These are phyloP conservation scores for Orbilia blumenaviensis DNA, from an alignment of 2,329 filamentous ascomycete genomes.

Conservation along the genomic window DNA sequence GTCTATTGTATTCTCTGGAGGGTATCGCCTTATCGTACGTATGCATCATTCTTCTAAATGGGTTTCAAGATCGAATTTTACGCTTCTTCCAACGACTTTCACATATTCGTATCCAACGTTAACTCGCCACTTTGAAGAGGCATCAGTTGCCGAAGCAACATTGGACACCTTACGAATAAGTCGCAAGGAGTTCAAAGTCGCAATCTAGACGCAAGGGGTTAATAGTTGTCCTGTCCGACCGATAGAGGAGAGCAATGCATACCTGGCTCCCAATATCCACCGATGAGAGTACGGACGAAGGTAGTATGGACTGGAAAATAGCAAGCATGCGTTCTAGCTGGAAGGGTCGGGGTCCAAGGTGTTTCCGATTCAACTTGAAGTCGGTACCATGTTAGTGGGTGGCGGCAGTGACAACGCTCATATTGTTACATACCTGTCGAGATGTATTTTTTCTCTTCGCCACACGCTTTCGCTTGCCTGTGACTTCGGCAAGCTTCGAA, in stretches of 20 bases:
- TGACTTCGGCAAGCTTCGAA: constrained; percentile 68
- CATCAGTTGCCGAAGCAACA: constrained; percentile 66
- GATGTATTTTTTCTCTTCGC: constrained; percentile 43
- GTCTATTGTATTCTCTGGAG: not conserved
- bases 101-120: constrained; percentile 82
- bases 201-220: constrained; percentile 64
- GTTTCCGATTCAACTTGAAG: constrained; percentile 73
- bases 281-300: constrained; percentile 62
- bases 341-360: constrained; percentile 80
- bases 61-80: constrained; percentile 81
- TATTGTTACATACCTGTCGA: constrained; percentile 64
- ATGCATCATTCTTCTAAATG: constrained; percentile 71
- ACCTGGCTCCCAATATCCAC: constrained; percentile 64
- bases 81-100: constrained; percentile 73
- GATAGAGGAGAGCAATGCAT: not conserved
- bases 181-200: constrained; percentile 76
- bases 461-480: constrained; percentile 55
- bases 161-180: constrained; percentile 73
- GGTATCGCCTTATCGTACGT: constrained; percentile 12
- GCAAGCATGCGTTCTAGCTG: constrained; percentile 80
- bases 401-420: not conserved
- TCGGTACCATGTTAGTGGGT: not conserved
- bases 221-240: constrained; percentile 14
- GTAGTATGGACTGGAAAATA: constrained; percentile 75
- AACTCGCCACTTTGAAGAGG: constrained; percentile 77